Evolutionary conservation across 768 basidiomycete genomes (phyloP).

Genomic region (Leucocoprinus leucothites): DNA sequence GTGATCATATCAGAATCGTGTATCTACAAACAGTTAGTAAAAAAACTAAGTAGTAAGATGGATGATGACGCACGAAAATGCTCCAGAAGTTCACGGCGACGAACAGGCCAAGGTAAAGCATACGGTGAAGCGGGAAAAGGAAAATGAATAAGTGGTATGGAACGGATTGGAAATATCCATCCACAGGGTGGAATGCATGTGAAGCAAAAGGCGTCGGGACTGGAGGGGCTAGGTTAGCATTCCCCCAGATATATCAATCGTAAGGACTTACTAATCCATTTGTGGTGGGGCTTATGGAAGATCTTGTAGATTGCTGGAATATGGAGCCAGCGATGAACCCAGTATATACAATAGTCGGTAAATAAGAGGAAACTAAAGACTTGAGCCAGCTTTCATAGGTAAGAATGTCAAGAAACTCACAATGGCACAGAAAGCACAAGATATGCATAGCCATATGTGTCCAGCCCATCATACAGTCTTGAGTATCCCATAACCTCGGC

Average conservation of each 20-base stretch:
- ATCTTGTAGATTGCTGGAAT: conserved; percentile 83
- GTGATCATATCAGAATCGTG: conserved; percentile 99
- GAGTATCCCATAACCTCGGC: conserved; percentile 88
- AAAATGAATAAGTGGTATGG: conserved; percentile 94
- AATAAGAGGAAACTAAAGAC: conserved; percentile 27
- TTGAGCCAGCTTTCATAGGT: conserved; percentile 10
- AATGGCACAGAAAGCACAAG: conserved; percentile 63
- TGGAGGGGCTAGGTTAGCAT: conserved; percentile 27
- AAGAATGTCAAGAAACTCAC: conserved; percentile 38
- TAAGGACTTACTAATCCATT: conserved; percentile 80
- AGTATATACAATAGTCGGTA: conserved; percentile 94
- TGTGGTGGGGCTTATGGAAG: conserved; percentile 97
- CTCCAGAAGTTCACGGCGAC: conserved; percentile 93
- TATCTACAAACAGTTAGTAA: conserved; percentile 49
- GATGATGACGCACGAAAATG: conserved; percentile 65
- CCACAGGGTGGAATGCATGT: conserved; percentile 95
- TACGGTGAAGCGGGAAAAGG: conserved; percentile 87
- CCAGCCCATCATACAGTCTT: conserved; percentile 71
- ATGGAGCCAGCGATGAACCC: conserved; percentile 93
- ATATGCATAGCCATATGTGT: conserved; percentile 78
- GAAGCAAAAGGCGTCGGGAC: conserved; percentile 98
- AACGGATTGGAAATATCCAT: conserved; percentile 91
- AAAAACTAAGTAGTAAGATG: not conserved
- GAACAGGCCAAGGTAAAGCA: conserved; percentile 81
- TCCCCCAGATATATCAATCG: not conserved